These are phyloP conservation scores for Leptographium procerum DNA, from an alignment of 2,329 filamentous ascomycete species.

Conservation along the genomic window DNA sequence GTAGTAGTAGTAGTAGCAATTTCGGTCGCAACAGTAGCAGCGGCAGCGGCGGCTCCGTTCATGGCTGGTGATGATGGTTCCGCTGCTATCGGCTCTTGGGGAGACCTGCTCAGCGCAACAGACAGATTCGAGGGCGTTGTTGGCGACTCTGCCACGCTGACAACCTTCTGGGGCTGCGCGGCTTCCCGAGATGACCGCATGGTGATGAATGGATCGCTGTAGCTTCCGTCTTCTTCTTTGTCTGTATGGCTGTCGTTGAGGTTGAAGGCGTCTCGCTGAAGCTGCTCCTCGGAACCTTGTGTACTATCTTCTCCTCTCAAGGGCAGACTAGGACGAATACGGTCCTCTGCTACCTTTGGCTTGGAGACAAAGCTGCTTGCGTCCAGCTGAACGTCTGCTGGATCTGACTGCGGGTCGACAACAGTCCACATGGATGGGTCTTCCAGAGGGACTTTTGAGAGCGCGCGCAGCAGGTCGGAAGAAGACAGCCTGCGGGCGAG, in stretches of 20 bases:
- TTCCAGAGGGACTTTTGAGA: constrained; percentile 24
- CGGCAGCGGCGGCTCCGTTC: not conserved
- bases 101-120: not conserved
- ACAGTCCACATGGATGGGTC: constrained; percentile 23
- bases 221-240: not conserved
- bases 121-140: not conserved
- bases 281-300: not conserved
- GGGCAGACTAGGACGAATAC: not conserved
- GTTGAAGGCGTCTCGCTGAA: not conserved
- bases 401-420: constrained; percentile 17
- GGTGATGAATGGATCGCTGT: not conserved
- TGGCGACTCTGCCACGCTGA: not conserved
- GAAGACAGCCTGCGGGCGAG: constrained; percentile 24
- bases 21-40: not conserved
- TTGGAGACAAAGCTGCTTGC: not conserved
- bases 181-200: not conserved
- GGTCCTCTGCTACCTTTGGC: not conserved
- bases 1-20: not conserved
- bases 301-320: too few species aligned
- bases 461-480: constrained; percentile 23
- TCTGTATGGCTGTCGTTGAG: not conserved
- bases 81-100: not conserved
- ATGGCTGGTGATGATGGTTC: not conserved
- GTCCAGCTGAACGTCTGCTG: not conserved
- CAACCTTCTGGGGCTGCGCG: not conserved